Conservation (phyloP, 2,329 filamentous ascomycete species). For the Didymella pomorum region DNA sequence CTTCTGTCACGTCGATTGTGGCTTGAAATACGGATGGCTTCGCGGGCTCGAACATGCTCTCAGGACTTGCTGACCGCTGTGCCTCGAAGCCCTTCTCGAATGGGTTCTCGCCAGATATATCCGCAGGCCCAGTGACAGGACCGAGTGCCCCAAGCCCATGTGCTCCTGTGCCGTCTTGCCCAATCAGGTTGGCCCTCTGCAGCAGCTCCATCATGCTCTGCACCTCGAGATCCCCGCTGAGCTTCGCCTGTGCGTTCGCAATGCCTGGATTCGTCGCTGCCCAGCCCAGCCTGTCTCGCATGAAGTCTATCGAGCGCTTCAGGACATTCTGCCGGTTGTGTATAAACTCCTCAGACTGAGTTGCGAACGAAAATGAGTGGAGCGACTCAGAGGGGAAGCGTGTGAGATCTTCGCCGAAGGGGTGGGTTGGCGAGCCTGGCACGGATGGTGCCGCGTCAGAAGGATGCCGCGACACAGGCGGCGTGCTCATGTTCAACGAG, state of each 20-base stretch:
- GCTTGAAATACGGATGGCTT: slow-evolving; percentile 30
- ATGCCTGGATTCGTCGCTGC: slow-evolving; percentile 77
- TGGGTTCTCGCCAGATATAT: slow-evolving; percentile 75
- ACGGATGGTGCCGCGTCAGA: slow-evolving; percentile 66
- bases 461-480: slow-evolving; percentile 60
- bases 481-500: slow-evolving; percentile 71
- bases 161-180: slow-evolving; percentile 67
- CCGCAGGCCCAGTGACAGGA: slow-evolving; percentile 81
- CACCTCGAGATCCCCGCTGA: slow-evolving; percentile 82
- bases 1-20: slow-evolving; percentile 18
- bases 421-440: slow-evolving; percentile 70
- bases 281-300: slow-evolving; percentile 91
- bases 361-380: slow-evolving; percentile 97
- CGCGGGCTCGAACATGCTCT: slow-evolving; percentile 43
- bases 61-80: slow-evolving; percentile 57
- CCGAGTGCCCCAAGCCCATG: slow-evolving; percentile 61
- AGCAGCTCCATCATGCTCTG: slow-evolving; percentile 92
- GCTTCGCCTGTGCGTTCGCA: slow-evolving; percentile 81
- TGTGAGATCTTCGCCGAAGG: slow-evolving; percentile 85
- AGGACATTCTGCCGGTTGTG: slow-evolving; percentile 92
- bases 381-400: slow-evolving; percentile 95
- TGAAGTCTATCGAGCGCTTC: slow-evolving; percentile 94
- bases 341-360: slow-evolving; percentile 90
- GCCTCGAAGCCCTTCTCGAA: slow-evolving; percentile 83
- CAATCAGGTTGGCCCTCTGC: slow-evolving; percentile 80